These are phyloP conservation scores for Phytophthora syringae DNA, from an alignment of 352 stramenopile species.

Conservation along the genomic window DNA sequence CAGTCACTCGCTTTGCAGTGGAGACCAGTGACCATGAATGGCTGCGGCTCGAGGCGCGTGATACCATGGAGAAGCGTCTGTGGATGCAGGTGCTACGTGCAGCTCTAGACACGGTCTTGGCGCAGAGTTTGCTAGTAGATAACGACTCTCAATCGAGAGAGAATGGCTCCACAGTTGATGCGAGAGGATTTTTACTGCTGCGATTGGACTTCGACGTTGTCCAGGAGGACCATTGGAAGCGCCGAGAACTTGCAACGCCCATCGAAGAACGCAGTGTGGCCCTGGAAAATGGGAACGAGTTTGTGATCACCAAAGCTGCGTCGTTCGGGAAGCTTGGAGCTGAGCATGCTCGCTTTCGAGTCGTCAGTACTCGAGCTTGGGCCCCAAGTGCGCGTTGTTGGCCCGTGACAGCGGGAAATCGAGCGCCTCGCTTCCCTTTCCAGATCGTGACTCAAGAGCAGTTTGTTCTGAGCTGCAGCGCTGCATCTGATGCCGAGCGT, in stretches of 20 bases:
- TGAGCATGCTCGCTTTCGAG: conserved; percentile 46
- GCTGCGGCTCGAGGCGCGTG: conserved; percentile 50
- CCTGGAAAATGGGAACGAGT: conserved; percentile 58
- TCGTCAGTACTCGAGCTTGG: conserved; percentile 57
- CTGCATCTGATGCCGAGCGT: conserved; percentile 59
- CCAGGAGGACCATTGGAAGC: conserved; percentile 28
- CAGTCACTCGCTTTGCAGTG: conserved; percentile 44
- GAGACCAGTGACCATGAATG: conserved; percentile 62
- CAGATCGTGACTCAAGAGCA: conserved; percentile 75
- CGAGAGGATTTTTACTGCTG: conserved; percentile 41
- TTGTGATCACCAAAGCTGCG: conserved; percentile 44
- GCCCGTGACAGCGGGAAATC: conserved; percentile 26
- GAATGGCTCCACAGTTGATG: conserved; percentile 6
- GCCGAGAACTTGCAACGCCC: conserved; percentile 23
- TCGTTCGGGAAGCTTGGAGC: conserved; percentile 26
- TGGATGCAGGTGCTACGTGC: conserved; percentile 64
- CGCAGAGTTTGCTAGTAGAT: conserved; percentile 52
- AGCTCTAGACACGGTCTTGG: conserved; percentile 56
- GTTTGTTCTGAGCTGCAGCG: conserved; percentile 66
- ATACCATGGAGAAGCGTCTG: conserved; percentile 42
- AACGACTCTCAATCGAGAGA: conserved; percentile 9
- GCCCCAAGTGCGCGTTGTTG: conserved; percentile 31
- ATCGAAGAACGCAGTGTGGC: conserved; percentile 59
- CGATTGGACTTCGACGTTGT: conserved; percentile 41
- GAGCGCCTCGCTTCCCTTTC: conserved; percentile 59